Base-by-base conservation (phyloP, 345 rosid species). In the Moringa oleifera region DNA sequence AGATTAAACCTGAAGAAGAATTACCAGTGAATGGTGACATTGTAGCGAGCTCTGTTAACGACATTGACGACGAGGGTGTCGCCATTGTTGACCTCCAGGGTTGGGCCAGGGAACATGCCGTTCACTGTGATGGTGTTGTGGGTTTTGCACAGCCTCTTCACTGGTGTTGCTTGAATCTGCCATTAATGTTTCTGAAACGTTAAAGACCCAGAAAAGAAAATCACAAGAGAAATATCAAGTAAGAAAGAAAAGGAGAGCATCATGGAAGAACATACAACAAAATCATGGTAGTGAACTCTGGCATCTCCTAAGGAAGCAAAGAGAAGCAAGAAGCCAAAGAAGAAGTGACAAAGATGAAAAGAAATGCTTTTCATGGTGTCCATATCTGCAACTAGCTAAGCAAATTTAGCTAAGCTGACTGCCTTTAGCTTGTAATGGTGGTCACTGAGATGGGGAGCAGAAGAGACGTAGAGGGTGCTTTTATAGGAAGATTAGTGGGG, bases 41-140 rank as follows among this genome's bases (percentile, higher is more conserved):
- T 93, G 68, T 90, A 85, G 64, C 65, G 75, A 28, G 86, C 91
- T 64, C 66, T 77, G 65, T 93, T 93, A 63, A 55, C 70, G 18
- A 90, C 98, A 64, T 78, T 81, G 50, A 93, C 73, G 20, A 77
- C 84, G 7, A 93, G 72, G 58, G 86, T 78, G 71, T 93, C 98
- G 5, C 98, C 97, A 51, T 83, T 53, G 18, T 77, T 81, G 33
- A 80, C 70, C 71, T 90, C 96, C 51, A 93, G 37, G 22, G 98
- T 93, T 1, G 98, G 98, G 2, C 98, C 98, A 0, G 98, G 98
- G n/a, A 76, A 75, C 89, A 88, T 84, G 54, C 98, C 98, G 63
- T 93, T 93, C 0, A 93, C 97, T 16, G 98, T 93, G 67, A 93
- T 88, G 21, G 70, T 46, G 23, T 77, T 78, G 65, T 83, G 94